A percentile compares a stretch with the other conserved stretches of the same genome.
phyloP scores from a whole-genome alignment of 768 basidiomycete genomes.

The Mycena olivaceomarginata region DNA sequence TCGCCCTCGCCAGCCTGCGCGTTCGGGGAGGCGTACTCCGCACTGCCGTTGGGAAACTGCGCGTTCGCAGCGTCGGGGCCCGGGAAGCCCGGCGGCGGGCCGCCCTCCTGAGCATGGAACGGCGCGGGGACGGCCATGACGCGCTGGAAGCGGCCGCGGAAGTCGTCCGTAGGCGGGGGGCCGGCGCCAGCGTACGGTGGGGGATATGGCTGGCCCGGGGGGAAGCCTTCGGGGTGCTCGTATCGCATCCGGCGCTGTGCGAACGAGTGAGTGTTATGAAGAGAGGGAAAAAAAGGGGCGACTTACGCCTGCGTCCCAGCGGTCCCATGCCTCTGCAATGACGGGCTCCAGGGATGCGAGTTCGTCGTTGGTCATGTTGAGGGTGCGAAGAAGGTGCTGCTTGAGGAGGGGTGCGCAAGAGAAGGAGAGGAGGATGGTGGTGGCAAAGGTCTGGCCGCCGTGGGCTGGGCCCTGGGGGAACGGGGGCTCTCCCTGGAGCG shows the following conservation, averaged over 20 bases:
- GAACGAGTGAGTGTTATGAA: background rate
- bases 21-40: no score
- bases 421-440: conserved; percentile 84
- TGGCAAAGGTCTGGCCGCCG: conserved; percentile 88
- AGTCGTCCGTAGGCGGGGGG: conserved; percentile 36
- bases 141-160: conserved; percentile 44
- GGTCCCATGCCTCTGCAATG: conserved; percentile 90
- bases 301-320: conserved; percentile 88
- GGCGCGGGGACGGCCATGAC: conserved; percentile 36
- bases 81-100: background rate
- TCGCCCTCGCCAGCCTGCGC: background rate
- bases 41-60: background rate
- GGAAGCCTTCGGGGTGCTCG: conserved; percentile 38
- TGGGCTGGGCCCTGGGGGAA: conserved; percentile 75
- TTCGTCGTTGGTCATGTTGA: conserved; percentile 88
- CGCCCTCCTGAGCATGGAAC: conserved; percentile 19
- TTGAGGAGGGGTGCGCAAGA: conserved; percentile 85
- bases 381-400: conserved; percentile 81
- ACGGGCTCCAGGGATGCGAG: conserved; percentile 86
- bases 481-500: conserved; percentile 67
- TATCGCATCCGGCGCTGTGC: conserved; percentile 41
- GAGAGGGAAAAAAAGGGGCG: conserved; percentile 26
- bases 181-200: conserved; percentile 13
- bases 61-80: background rate
- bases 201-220: conserved; percentile 19